These are phyloP conservation scores for Circinella minor DNA, from an alignment of 371 early-diverging fungal genomes.

Conservation along the genomic window DNA sequence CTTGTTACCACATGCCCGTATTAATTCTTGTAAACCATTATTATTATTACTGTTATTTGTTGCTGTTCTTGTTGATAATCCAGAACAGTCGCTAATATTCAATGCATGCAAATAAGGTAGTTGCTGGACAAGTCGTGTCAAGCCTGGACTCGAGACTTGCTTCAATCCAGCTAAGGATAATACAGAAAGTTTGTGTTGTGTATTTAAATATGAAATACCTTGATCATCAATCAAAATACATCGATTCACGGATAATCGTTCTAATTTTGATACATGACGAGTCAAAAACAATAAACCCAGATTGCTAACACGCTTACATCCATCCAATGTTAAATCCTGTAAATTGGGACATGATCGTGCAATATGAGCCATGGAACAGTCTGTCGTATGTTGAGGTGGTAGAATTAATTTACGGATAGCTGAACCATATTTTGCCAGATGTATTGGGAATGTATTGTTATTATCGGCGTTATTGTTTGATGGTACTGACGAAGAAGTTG, in stretches of 20 bases:
- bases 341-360: slow-evolving; percentile 30
- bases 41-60: background rate
- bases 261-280: background rate
- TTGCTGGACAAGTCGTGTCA: slow-evolving; percentile 1
- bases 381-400: slow-evolving; percentile 26
- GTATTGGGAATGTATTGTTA: slow-evolving; percentile 25
- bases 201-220: background rate
- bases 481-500: slow-evolving; percentile 4
- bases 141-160: slow-evolving; percentile 5
- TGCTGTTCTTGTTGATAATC: background rate
- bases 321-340: slow-evolving; percentile 26
- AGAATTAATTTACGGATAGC: slow-evolving; percentile 31
- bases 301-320: slow-evolving; percentile 40
- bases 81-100: slow-evolving; percentile 14
- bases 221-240: slow-evolving; percentile 1
- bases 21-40: background rate
- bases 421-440: slow-evolving; percentile 34
- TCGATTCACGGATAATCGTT: background rate
- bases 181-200: background rate
- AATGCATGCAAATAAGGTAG: slow-evolving; percentile 3
- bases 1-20: slow-evolving; percentile 15
- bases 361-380: slow-evolving; percentile 35
- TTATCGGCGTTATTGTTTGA: slow-evolving; percentile 2
- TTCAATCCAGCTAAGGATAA: slow-evolving; percentile 5
- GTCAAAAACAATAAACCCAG: slow-evolving; percentile 27